phyloP scores from a whole-genome alignment of 2,329 filamentous ascomycete genomes.

The Calonectria naviculata region DNA sequence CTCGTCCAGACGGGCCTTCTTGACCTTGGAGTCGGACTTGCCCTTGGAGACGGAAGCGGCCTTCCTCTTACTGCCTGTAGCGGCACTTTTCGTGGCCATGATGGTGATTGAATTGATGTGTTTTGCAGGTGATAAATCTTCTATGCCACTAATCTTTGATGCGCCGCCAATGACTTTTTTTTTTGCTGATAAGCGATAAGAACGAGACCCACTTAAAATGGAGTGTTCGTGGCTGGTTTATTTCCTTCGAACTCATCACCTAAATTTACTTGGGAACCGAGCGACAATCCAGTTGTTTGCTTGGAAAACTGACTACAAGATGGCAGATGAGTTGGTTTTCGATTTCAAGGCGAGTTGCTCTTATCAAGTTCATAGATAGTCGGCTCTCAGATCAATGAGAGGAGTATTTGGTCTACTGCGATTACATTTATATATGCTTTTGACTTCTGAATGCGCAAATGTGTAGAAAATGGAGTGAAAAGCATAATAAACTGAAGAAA shows the following conservation, averaged over 20 bases:
- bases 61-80: slow-evolving; percentile 68
- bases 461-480: no score
- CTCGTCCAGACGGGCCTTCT: slow-evolving; percentile 62
- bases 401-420: no score
- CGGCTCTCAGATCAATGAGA: no score
- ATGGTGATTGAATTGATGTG: slow-evolving; percentile 28
- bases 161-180: background rate
- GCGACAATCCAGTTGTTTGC: background rate
- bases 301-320: no score
- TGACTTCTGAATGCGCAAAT: no score
- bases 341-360: no score
- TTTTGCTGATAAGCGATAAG: background rate
- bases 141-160: background rate
- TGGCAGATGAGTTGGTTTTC: no score
- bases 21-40: slow-evolving; percentile 54
- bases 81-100: slow-evolving; percentile 62
- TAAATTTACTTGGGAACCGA: background rate
- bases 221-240: background rate
- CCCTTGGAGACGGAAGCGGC: slow-evolving; percentile 57
- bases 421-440: no score
- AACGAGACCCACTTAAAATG: background rate
- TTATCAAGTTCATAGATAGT: no score
- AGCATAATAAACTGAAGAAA: no score
- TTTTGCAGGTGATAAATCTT: slow-evolving; percentile 22
- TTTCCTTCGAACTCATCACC: background rate